Evolutionary conservation across 108 stramenopile genomes (phyloP).

Genomic region (Chaetoceros muelleri): DNA sequence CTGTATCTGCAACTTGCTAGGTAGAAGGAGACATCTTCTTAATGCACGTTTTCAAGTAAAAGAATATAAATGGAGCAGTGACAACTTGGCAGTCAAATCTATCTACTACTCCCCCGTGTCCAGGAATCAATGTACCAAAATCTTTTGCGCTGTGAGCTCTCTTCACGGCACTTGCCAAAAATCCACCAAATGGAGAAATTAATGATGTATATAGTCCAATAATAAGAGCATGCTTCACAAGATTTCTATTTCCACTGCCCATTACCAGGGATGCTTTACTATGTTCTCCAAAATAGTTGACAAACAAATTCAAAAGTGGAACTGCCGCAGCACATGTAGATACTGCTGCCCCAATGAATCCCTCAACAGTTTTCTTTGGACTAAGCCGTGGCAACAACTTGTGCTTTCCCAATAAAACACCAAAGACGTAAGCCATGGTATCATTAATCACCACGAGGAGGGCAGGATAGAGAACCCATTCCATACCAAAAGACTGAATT

Average conservation of each 20-base stretch:
- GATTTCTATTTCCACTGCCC: too few species aligned
- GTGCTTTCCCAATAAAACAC: slow-evolving; percentile 65
- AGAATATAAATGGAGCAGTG: slow-evolving; percentile 83
- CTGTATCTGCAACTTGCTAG: too few species aligned
- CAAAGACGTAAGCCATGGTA: slow-evolving; percentile 80
- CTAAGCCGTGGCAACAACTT: slow-evolving; percentile 76
- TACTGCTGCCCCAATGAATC: slow-evolving; percentile 84
- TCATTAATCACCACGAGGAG: slow-evolving; percentile 80
- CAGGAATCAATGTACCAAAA: slow-evolving; percentile 85
- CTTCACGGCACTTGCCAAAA: slow-evolving; percentile 90
- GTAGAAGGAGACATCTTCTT: too few species aligned
- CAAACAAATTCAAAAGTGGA: slow-evolving; percentile 10
- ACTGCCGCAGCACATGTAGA: slow-evolving; percentile 49
- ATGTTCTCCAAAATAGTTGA: too few species aligned
- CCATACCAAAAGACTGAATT: slow-evolving; percentile 60
- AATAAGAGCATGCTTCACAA: slow-evolving; percentile 9
- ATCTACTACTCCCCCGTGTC: slow-evolving; percentile 93
- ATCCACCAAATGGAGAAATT: slow-evolving; percentile 94
- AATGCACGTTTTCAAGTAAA: too few species aligned
- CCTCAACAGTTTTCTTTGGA: slow-evolving; percentile 97
- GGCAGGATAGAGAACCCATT: slow-evolving; percentile 84
- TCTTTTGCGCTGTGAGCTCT: slow-evolving; percentile 90
- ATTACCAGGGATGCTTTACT: too few species aligned
- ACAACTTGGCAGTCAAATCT: slow-evolving; percentile 94
- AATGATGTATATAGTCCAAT: slow-evolving; percentile 64